These are phyloP conservation scores for Tolypocladium inflatum DNA, from an alignment of 2,329 filamentous ascomycete genomes.

Conservation along the genomic window DNA sequence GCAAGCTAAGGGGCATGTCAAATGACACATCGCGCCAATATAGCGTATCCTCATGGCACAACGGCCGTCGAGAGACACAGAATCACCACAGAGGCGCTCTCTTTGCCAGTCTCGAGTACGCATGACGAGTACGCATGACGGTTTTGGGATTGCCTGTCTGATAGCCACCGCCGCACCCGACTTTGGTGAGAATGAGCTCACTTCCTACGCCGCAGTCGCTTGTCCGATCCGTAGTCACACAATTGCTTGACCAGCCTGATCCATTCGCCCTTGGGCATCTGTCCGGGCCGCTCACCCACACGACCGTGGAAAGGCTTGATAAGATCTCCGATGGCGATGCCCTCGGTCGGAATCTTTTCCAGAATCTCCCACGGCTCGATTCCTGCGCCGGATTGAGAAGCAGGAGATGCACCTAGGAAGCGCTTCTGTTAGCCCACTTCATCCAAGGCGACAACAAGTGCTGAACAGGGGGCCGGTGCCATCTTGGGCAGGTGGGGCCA, in stretches of 20 bases:
- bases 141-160: not conserved
- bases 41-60: not conserved
- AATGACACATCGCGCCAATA: not conserved
- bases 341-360: slow-evolving; percentile 41
- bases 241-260: slow-evolving; percentile 49
- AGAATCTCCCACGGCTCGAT: slow-evolving; percentile 45
- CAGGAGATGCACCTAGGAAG: slow-evolving; percentile 19
- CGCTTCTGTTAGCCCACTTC: slow-evolving; percentile 1
- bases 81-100: not conserved
- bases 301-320: slow-evolving; percentile 45
- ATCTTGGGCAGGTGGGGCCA: not conserved
- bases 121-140: no score
- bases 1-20: not conserved
- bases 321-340: slow-evolving; percentile 44
- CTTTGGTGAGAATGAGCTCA: slow-evolving; percentile 7
- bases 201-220: slow-evolving; percentile 35
- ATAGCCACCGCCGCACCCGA: not conserved
- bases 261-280: slow-evolving; percentile 46
- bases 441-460: not conserved
- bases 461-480: not conserved
- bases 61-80: not conserved
- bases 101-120: not conserved
- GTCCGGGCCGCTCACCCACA: slow-evolving; percentile 39
- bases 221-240: slow-evolving; percentile 44
- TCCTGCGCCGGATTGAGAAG: slow-evolving; percentile 19